phyloP scores from a whole-genome alignment of 257 asterid genomes.

The Lycium barbarum region DNA sequence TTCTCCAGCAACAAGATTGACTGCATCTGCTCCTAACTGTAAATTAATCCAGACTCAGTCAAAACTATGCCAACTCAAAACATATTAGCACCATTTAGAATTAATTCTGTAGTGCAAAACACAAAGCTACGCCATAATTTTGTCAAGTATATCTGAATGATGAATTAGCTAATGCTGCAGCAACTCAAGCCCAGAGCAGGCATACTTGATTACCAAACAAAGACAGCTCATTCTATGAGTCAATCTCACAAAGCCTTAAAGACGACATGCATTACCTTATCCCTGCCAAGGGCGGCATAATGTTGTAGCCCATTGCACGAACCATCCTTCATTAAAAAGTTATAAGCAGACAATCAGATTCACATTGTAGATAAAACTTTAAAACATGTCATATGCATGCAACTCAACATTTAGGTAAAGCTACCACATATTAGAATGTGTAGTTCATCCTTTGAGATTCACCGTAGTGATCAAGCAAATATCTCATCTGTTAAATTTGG shows the following conservation, averaged over 20 bases:
- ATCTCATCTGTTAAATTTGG: background rate
- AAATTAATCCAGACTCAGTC: conserved; percentile 32
- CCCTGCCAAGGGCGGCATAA: conserved; percentile 99
- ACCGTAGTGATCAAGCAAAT: background rate
- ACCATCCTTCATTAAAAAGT: conserved; percentile 75
- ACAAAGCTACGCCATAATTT: background rate
- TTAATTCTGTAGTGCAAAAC: background rate
- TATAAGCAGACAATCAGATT: conserved; percentile 34
- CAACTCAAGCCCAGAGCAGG: conserved; percentile 25
- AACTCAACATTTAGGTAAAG: conserved; percentile 17
- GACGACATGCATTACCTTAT: conserved; percentile 65
- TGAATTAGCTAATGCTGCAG: conserved; percentile 19
- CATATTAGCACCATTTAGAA: background rate
- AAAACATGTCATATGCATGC: conserved; percentile 11
- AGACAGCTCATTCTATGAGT: background rate
- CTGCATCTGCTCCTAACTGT: conserved; percentile 96
- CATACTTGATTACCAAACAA: background rate
- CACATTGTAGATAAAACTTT: conserved; percentile 33
- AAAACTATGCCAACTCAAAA: conserved; percentile 3
- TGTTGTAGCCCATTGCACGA: conserved; percentile 99
- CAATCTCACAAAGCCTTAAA: conserved; percentile 10
- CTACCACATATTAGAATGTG: background rate
- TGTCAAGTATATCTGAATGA: conserved; percentile 10
- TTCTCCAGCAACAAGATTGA: conserved; percentile 90
- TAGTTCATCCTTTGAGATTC: background rate